phyloP scores from a whole-genome alignment of 495 filamentous ascomycete species.

The Aspergillus funiculosus region DNA sequence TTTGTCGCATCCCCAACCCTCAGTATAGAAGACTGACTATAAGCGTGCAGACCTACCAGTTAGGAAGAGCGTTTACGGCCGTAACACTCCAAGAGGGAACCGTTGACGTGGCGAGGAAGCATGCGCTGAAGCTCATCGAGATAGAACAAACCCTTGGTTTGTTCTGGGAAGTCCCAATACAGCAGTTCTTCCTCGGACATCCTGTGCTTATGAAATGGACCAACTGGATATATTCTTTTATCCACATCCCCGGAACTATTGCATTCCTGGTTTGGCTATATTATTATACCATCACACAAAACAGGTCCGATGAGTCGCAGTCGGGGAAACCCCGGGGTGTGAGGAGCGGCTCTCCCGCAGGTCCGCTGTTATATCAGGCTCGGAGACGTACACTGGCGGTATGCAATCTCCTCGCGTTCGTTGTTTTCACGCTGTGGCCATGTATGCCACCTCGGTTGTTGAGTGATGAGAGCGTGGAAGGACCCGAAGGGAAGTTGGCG shows the following conservation, averaged over 20 bases:
- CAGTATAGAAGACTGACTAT: slow-evolving; percentile 1
- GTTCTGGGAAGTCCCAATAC: slow-evolving; percentile 52
- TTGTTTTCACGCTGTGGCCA: slow-evolving; percentile 71
- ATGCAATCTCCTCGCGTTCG: slow-evolving; percentile 71
- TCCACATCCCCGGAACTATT: slow-evolving; percentile 77
- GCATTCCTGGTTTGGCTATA: slow-evolving; percentile 62
- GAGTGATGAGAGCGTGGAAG: slow-evolving; percentile 43
- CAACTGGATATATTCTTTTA: slow-evolving; percentile 71
- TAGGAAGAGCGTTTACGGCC: slow-evolving; percentile 57
- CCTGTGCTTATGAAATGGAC: slow-evolving; percentile 41
- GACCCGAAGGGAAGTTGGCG: slow-evolving; percentile 40
- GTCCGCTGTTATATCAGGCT: slow-evolving; percentile 51
- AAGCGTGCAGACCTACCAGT: slow-evolving; percentile 49
- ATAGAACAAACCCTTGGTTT: slow-evolving; percentile 50
- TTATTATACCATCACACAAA: slow-evolving; percentile 56
- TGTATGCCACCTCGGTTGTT: slow-evolving; percentile 77
- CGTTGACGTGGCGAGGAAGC: slow-evolving; percentile 49
- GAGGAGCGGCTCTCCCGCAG: slow-evolving; percentile 37
- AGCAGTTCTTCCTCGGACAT: slow-evolving; percentile 48
- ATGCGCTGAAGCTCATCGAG: slow-evolving; percentile 52
- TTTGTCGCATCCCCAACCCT: background rate
- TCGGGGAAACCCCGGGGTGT: slow-evolving; percentile 31
- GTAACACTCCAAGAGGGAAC: slow-evolving; percentile 54
- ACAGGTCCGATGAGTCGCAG: slow-evolving; percentile 34
- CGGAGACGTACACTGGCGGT: slow-evolving; percentile 64